These are phyloP conservation scores for Chrysanthemum makinoi DNA, from an alignment of 129 eudicot species.

Conservation along the genomic window DNA sequence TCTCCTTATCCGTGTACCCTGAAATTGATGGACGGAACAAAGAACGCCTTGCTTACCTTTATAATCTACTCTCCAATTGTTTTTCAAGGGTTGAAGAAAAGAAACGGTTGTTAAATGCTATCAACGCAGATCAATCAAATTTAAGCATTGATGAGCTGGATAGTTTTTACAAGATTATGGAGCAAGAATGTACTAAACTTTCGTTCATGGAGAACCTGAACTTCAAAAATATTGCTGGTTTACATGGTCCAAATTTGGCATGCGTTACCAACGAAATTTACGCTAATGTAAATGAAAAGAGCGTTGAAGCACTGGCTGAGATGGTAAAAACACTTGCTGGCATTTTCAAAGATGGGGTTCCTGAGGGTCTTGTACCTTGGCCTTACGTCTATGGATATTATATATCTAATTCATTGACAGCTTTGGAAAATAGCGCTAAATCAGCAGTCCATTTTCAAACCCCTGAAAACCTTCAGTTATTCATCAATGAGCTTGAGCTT, in stretches of 20 bases:
- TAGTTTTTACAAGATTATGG: conserved; percentile 58
- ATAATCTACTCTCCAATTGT: conserved; percentile 69
- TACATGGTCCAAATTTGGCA: conserved; percentile 53
- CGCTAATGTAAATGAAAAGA: conserved; percentile 56
- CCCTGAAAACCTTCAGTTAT: conserved; percentile 53
- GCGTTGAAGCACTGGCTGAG: conserved; percentile 78
- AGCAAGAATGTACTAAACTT: conserved; percentile 67
- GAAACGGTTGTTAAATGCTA: conserved; percentile 16
- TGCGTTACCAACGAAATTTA: conserved; percentile 65
- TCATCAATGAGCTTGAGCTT: conserved; percentile 64
- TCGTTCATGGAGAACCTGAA: conserved; percentile 63
- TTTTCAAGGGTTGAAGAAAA: conserved; percentile 51
- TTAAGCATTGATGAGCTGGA: conserved; percentile 30
- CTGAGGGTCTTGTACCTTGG: conserved; percentile 64
- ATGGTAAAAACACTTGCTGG: conserved; percentile 67
- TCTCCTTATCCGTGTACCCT: conserved; percentile 63
- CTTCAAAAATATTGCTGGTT: conserved; percentile 79
- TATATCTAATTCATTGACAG: conserved; percentile 45
- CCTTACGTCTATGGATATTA: conserved; percentile 63
- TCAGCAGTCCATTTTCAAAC: conserved; percentile 40
- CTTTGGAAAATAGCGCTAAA: conserved; percentile 57
- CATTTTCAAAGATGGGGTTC: conserved; percentile 31
- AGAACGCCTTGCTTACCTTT: conserved; percentile 62
- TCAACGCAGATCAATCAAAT: conserved; percentile 21
- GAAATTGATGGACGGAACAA: conserved; percentile 73